A percentile compares a stretch with the other conserved stretches of the same genome.
phyloP scores from a whole-genome alignment of 495 filamentous ascomycete genomes.

The Talaromyces borbonicus region DNA sequence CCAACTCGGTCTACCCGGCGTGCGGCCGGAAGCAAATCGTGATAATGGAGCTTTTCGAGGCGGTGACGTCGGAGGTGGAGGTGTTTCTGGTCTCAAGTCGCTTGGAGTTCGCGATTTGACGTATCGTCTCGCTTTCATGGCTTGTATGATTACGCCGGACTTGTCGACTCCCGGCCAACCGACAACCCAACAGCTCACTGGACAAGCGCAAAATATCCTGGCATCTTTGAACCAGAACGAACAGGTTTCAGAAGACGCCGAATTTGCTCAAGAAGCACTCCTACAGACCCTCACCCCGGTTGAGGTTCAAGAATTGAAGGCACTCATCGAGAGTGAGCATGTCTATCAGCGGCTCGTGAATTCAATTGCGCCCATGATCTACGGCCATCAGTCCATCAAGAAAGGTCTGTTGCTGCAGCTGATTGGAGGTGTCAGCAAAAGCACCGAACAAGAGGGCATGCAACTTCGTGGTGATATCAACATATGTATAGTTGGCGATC shows the following conservation, averaged over 20 bases:
- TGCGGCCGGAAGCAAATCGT: slow-evolving; percentile 72
- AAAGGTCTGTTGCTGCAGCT: slow-evolving; percentile 91
- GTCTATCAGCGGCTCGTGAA: slow-evolving; percentile 91
- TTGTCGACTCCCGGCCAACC: slow-evolving; percentile 65
- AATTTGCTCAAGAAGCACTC: slow-evolving; percentile 81
- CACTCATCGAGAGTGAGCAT: slow-evolving; percentile 89
- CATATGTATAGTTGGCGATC: slow-evolving; percentile 96
- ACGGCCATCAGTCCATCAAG: slow-evolving; percentile 95
- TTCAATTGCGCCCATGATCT: slow-evolving; percentile 94
- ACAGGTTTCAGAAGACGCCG: slow-evolving; percentile 57
- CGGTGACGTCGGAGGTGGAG: slow-evolving; percentile 69
- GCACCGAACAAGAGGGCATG: slow-evolving; percentile 79
- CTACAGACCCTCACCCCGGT: slow-evolving; percentile 68
- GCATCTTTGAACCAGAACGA: slow-evolving; percentile 66
- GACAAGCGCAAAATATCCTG: slow-evolving; percentile 69
- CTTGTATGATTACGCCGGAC: slow-evolving; percentile 95
- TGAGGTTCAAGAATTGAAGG: slow-evolving; percentile 84
- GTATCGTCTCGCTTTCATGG: slow-evolving; percentile 92
- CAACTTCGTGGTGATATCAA: slow-evolving; percentile 94
- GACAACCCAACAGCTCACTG: slow-evolving; percentile 54
- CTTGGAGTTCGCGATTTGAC: slow-evolving; percentile 92
- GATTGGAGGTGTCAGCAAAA: slow-evolving; percentile 84
- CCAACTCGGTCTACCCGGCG: slow-evolving; percentile 83
- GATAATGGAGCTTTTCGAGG: slow-evolving; percentile 69
- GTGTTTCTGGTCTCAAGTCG: slow-evolving; percentile 81